phyloP scores from a whole-genome alignment of 768 basidiomycete genomes.

The Boletellus emodensis region DNA sequence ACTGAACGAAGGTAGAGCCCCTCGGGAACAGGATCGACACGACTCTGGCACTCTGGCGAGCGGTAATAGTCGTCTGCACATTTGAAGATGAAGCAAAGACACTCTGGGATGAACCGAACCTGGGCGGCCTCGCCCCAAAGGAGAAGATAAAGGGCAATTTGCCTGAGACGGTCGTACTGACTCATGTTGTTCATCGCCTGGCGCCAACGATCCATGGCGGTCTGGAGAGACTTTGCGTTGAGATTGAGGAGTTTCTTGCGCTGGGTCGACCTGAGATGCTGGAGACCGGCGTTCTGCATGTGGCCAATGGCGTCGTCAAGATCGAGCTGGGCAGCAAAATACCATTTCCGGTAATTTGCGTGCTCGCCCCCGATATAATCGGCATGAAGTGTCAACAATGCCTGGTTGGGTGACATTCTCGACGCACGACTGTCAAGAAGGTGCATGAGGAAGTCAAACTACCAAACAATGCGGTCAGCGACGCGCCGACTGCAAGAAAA shows the following conservation, averaged over 20 bases:
- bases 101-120: slow-evolving; percentile 94
- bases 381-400: slow-evolving; percentile 91
- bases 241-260: slow-evolving; percentile 53
- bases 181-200: slow-evolving; percentile 99
- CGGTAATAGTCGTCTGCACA: slow-evolving; percentile 99
- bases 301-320: slow-evolving; percentile 96
- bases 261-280: slow-evolving; percentile 73
- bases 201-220: slow-evolving; percentile 89
- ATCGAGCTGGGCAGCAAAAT: slow-evolving; percentile 98
- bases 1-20: slow-evolving; percentile 91
- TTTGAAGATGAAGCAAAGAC: slow-evolving; percentile 99
- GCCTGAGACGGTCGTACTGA: slow-evolving; percentile 93
- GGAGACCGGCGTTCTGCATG: slow-evolving; percentile 85
- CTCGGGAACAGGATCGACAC: slow-evolving; percentile 88
- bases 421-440: slow-evolving; percentile 94
- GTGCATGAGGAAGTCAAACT: slow-evolving; percentile 99
- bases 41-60: slow-evolving; percentile 93
- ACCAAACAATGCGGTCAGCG: slow-evolving; percentile 6
- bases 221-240: slow-evolving; percentile 64
- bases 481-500: slow-evolving; percentile 4
- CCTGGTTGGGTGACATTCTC: slow-evolving; percentile 95
- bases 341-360: slow-evolving; percentile 99
- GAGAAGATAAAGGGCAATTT: slow-evolving; percentile 91
- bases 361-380: slow-evolving; percentile 99
- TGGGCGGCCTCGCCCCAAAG: slow-evolving; percentile 99